Percentiles rank a stretch among this genome's conserved stretches.
These are phyloP conservation scores for Trichoderma oligosporum DNA, from an alignment of 2,329 filamentous ascomycete species.

Conservation along the genomic window DNA sequence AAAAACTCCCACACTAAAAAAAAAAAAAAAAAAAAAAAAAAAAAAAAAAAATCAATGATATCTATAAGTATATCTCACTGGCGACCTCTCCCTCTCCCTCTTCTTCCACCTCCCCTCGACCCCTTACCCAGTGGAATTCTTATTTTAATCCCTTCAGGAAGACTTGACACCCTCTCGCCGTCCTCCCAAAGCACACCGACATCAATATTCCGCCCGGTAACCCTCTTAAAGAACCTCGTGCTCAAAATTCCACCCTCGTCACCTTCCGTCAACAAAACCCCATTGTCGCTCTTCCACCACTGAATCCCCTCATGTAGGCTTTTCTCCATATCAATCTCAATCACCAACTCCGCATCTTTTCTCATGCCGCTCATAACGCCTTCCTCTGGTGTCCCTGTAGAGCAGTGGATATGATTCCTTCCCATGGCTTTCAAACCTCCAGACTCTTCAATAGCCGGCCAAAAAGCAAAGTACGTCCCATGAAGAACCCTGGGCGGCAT, in stretches of 20 bases:
- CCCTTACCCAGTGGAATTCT: slow-evolving; percentile 49
- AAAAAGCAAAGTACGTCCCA: slow-evolving; percentile 82
- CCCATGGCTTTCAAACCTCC: slow-evolving; percentile 80
- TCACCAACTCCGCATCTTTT: slow-evolving; percentile 67
- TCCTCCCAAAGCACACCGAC: slow-evolving; percentile 67
- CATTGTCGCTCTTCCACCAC: slow-evolving; percentile 80
- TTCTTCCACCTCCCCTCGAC: slow-evolving; percentile 39
- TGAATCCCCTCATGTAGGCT: slow-evolving; percentile 61
- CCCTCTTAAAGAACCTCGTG: slow-evolving; percentile 65
- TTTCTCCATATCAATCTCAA: slow-evolving; percentile 69
- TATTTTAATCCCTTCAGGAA: slow-evolving; percentile 58
- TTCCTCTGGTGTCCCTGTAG: slow-evolving; percentile 62
- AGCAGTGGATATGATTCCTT: slow-evolving; percentile 87
- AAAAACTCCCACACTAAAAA: no score
- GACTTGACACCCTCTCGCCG: slow-evolving; percentile 62
- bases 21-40: no score
- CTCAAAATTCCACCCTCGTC: slow-evolving; percentile 59
- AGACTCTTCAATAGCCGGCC: slow-evolving; percentile 66
- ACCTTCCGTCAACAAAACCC: slow-evolving; percentile 65
- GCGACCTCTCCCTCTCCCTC: slow-evolving; percentile 35
- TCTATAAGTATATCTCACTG: slow-evolving; percentile 19
- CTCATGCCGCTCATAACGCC: slow-evolving; percentile 78
- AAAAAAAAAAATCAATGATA: neutral
- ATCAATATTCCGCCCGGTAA: slow-evolving; percentile 57
- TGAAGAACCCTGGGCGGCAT: slow-evolving; percentile 71